Percentiles rank a stretch among this genome's conserved stretches.
phyloP scores from a whole-genome alignment of 2,329 filamentous ascomycete species.

The Uncinocarpus reesii region DNA sequence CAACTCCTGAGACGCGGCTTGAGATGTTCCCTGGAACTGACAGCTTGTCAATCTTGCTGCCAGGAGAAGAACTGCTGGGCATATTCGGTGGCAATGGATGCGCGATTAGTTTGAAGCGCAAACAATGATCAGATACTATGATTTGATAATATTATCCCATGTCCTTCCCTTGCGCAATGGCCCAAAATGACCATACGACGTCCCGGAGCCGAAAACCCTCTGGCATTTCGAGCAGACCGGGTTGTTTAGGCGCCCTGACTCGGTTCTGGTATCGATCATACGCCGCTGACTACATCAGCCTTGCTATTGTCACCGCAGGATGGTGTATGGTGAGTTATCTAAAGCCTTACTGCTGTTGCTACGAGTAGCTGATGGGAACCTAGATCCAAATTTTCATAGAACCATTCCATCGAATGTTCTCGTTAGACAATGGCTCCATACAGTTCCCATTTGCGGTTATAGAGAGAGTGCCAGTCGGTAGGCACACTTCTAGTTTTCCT shows the following conservation, averaged over 20 bases:
- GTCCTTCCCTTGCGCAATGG: not conserved
- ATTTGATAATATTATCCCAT: not conserved
- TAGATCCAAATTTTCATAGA: conserved; percentile 59
- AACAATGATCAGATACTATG: not conserved
- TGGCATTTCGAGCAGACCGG: conserved; percentile 23
- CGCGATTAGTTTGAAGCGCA: not conserved
- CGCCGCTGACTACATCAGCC: conserved; percentile 76
- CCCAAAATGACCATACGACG: not conserved
- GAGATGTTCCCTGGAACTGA: no score
- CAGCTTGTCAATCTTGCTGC: not conserved
- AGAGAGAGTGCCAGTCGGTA: conserved; percentile 72
- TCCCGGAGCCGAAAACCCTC: not conserved
- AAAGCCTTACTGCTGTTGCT: not conserved
- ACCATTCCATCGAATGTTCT: conserved; percentile 93
- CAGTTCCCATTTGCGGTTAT: conserved; percentile 75
- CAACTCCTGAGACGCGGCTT: no score
- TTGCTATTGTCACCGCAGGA: conserved; percentile 56
- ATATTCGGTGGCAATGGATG: not conserved
- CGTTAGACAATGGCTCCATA: conserved; percentile 70
- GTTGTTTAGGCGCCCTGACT: conserved; percentile 39
- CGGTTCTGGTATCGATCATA: conserved; percentile 61
- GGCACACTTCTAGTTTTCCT: no score
- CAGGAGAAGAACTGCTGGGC: no score
- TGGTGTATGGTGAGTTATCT: conserved; percentile 38
- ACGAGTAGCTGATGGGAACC: not conserved